phyloP scores from a whole-genome alignment of 768 basidiomycete genomes.

The Xerocomus spinulosus region DNA sequence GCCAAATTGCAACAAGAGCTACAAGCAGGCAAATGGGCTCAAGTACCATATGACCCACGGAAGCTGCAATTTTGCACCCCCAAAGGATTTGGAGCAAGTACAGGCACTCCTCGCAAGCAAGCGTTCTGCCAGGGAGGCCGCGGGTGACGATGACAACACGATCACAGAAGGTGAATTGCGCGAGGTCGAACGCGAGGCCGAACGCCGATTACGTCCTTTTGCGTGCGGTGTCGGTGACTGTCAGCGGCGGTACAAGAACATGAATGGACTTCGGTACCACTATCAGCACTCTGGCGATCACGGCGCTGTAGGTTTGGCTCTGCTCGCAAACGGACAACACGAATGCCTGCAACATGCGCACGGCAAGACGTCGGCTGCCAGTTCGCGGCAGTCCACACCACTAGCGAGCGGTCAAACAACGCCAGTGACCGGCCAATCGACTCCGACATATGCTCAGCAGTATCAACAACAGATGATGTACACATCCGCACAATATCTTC shows the following conservation, averaged over 20 bases:
- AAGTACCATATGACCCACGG: constrained; percentile 95
- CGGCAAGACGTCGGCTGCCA: constrained; percentile 28
- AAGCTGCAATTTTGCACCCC: constrained; percentile 88
- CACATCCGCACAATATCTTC: constrained; percentile 36
- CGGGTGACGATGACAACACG: constrained; percentile 38
- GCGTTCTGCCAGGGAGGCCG: constrained; percentile 37
- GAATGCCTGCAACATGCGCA: constrained; percentile 42
- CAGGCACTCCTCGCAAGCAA: constrained; percentile 60
- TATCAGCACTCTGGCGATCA: constrained; percentile 97
- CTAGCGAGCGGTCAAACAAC: constrained; percentile 30
- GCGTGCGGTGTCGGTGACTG: constrained; percentile 88
- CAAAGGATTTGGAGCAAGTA: constrained; percentile 76
- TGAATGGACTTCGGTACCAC: constrained; percentile 96
- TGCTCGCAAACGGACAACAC: constrained; percentile 75
- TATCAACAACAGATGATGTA: constrained; percentile 37
- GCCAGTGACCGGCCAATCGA: constrained; percentile 27
- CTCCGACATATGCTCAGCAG: constrained; percentile 30
- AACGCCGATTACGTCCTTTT: constrained; percentile 76
- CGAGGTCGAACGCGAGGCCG: constrained; percentile 80
- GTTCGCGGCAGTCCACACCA: constrained; percentile 32
- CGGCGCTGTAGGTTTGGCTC: constrained; percentile 79
- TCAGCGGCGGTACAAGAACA: constrained; percentile 91
- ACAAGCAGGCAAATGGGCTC: constrained; percentile 93
- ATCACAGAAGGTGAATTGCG: constrained; percentile 61
- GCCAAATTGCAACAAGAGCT: constrained; percentile 91